Percentiles rank a stretch among this genome's conserved stretches.
Evolutionary conservation across 768 basidiomycete species (phyloP).

Genomic region (Russula dissimulans): DNA sequence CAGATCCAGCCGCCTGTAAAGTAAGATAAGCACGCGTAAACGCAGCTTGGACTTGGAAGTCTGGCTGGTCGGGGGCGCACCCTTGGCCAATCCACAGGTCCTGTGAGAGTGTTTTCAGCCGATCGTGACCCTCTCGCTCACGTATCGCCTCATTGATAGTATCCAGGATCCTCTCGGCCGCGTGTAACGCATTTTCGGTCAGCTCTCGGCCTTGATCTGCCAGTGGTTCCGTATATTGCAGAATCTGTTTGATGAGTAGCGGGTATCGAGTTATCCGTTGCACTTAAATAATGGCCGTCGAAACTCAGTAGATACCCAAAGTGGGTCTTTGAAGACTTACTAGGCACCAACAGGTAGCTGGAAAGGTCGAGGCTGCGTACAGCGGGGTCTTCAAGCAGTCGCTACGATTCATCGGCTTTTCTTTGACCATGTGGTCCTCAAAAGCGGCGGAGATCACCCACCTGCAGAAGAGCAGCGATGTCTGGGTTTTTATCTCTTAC

Average conservation of each 20-base stretch:
- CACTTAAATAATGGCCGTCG: conserved; percentile 41
- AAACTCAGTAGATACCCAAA: too few relatives aligned
- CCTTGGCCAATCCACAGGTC: conserved; percentile 84
- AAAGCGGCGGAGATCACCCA: conserved; percentile 21
- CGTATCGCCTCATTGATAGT: conserved; percentile 87
- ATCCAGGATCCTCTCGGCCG: conserved; percentile 63
- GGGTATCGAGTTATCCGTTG: conserved; percentile 95
- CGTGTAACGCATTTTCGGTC: conserved; percentile 47
- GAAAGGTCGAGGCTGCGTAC: conserved; percentile 81
- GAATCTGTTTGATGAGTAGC: conserved; percentile 76
- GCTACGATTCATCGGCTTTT: conserved; percentile 31
- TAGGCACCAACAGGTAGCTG: conserved; percentile 86
- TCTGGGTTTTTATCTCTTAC: conserved; percentile 59
- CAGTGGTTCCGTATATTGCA: conserved; percentile 72
- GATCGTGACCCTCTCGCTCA: conserved; percentile 69
- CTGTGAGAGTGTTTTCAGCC: conserved; percentile 65
- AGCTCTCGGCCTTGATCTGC: conserved; percentile 48
- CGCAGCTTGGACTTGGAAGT: too few relatives aligned
- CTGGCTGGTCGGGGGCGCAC: conserved; percentile 30
- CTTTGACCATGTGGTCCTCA: not conserved
- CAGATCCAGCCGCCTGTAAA: conserved; percentile 65
- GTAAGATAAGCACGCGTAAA: not conserved
- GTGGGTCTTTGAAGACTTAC: conserved; percentile 36
- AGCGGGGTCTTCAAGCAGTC: conserved; percentile 65
- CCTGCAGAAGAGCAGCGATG: conserved; percentile 59